Conservation (phyloP, 305 asterid genomes). For the Ilex paraguariensis region DNA sequence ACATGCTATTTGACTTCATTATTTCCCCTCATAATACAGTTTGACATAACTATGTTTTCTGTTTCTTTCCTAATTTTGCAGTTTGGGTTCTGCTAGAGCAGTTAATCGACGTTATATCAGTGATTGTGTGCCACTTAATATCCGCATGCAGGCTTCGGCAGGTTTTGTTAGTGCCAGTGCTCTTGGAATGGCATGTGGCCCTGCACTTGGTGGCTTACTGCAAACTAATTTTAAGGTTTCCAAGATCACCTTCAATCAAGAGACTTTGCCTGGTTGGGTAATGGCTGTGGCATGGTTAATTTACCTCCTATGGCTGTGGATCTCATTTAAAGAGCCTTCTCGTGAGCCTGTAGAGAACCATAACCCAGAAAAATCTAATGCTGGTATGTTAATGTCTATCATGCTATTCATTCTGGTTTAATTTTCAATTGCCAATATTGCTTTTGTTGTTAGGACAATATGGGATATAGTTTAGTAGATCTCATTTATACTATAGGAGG, state of each 20-base stretch:
- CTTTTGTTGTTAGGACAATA: too few relatives aligned
- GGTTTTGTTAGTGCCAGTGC: conserved; percentile 84
- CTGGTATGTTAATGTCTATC: conserved; percentile 38
- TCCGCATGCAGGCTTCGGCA: conserved; percentile 78
- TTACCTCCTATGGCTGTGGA: conserved; percentile 82
- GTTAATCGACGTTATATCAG: conserved; percentile 77
- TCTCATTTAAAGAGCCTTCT: conserved; percentile 81
- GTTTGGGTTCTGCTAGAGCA: conserved; percentile 83
- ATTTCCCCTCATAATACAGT: too few relatives aligned
- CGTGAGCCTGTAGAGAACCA: conserved; percentile 36
- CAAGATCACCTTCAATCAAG: conserved; percentile 75
- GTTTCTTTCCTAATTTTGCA: conserved; percentile 14
- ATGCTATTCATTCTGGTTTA: too few relatives aligned
- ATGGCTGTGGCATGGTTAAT: conserved; percentile 87
- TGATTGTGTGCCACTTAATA: conserved; percentile 64
- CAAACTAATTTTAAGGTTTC: conserved; percentile 67
- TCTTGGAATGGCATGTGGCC: conserved; percentile 89
- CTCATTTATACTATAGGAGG: too few relatives aligned
- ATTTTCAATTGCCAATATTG: too few relatives aligned
- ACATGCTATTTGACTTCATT: too few relatives aligned
- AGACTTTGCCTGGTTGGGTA: conserved; percentile 97
- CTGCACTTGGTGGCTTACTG: conserved; percentile 92
- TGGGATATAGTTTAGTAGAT: too few relatives aligned
- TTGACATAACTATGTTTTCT: too few relatives aligned
- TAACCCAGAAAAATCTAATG: conserved; percentile 39